Conservation (phyloP, 345 rosid species). For the Lumnitzera littorea region DNA sequence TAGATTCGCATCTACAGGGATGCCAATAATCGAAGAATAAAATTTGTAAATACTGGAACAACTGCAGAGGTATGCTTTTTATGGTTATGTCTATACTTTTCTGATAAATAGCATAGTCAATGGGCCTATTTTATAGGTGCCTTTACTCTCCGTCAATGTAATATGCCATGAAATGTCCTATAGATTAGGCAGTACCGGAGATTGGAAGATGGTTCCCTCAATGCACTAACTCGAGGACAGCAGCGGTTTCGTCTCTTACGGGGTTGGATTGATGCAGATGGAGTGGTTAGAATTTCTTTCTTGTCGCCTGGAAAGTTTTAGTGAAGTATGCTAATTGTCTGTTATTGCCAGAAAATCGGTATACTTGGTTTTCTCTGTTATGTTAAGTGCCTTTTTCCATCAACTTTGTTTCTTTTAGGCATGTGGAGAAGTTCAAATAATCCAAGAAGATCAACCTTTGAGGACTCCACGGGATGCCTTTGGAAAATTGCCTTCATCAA, state of each 20-base stretch:
- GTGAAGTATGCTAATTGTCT: too few species aligned
- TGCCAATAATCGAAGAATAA: slow-evolving; percentile 24
- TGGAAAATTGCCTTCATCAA: slow-evolving; percentile 48
- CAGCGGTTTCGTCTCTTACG: slow-evolving; percentile 77
- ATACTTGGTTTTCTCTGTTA: too few species aligned
- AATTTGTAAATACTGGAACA: slow-evolving; percentile 68
- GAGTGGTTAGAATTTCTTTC: slow-evolving; percentile 53
- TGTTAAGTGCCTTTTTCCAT: slow-evolving; percentile 10
- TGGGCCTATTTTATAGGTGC: neutral
- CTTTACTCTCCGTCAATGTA: neutral
- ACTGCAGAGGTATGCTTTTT: slow-evolving; percentile 74
- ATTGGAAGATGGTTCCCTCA: slow-evolving; percentile 76
- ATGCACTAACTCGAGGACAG: slow-evolving; percentile 87
- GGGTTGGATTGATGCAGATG: slow-evolving; percentile 76
- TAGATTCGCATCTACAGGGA: slow-evolving; percentile 62
- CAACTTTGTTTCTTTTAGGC: slow-evolving; percentile 36
- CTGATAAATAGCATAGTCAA: neutral
- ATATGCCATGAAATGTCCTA: slow-evolving; percentile 1
- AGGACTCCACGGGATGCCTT: slow-evolving; percentile 72
- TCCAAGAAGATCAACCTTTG: slow-evolving; percentile 73
- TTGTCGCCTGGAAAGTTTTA: neutral
- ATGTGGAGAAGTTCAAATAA: slow-evolving; percentile 80
- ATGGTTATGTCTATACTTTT: neutral
- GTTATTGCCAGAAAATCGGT: too few species aligned
- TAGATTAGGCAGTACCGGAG: slow-evolving; percentile 88